Percentiles rank a stretch among this genome's conserved stretches.
These are phyloP conservation scores for Micractinium sp. DNA, from an alignment of 139 green algal species.

Conservation along the genomic window DNA sequence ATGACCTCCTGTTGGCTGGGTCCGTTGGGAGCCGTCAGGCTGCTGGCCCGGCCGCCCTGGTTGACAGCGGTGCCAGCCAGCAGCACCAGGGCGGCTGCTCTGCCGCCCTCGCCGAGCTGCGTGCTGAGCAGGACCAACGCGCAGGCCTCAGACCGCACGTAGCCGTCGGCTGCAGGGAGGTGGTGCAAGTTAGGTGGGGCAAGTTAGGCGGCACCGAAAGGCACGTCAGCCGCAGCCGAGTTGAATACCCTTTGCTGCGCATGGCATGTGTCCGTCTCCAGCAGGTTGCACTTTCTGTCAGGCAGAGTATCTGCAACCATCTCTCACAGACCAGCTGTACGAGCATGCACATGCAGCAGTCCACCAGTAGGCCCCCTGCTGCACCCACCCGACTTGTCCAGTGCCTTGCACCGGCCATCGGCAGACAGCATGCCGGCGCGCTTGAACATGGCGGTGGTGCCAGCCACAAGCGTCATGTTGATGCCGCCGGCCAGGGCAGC, in stretches of 20 bases:
- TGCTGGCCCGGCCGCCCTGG: conserved; percentile 56
- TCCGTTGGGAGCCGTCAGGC: conserved; percentile 60
- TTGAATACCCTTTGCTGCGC: no score
- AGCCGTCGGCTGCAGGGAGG: conserved; percentile 54
- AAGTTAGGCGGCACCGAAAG: no score
- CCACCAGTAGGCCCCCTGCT: no score
- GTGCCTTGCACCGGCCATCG: conserved; percentile 63
- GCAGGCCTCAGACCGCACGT: conserved; percentile 58
- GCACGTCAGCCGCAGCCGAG: no score
- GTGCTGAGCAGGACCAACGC: conserved; percentile 27
- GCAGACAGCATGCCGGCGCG: conserved; percentile 62
- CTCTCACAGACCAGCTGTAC: no score
- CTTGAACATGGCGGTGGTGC: conserved; percentile 55
- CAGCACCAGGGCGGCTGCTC: neutral
- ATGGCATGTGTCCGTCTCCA: no score
- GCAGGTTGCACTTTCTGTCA: no score
- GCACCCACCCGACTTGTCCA: conserved; percentile 42
- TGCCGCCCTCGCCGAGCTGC: neutral
- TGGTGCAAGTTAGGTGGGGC: neutral
- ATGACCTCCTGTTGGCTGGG: conserved; percentile 69
- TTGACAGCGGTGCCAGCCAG: conserved; percentile 53
- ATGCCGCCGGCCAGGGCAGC: conserved; percentile 44
- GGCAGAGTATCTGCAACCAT: neutral
- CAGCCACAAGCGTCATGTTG: conserved; percentile 55
- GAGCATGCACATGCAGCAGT: no score